phyloP scores from a whole-genome alignment of 352 stramenopile species.

The Detonula confervacea region DNA sequence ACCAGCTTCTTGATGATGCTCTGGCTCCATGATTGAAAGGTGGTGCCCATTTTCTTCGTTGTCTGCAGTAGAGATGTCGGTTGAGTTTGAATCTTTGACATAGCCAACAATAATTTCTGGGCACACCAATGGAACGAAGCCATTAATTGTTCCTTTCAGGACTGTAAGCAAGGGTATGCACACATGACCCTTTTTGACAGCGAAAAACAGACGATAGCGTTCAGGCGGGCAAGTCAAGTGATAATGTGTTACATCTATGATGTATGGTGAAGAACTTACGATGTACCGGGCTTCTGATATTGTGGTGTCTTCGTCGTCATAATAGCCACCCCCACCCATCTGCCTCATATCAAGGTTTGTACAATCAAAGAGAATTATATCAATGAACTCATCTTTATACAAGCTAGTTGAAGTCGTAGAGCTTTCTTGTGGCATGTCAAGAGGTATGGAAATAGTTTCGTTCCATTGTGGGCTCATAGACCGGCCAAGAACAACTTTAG shows the following conservation, averaged over 20 bases:
- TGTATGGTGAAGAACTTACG: slow-evolving; percentile 12
- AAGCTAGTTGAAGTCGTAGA: slow-evolving; percentile 84
- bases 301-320: slow-evolving; percentile 65
- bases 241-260: too few species aligned
- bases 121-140: slow-evolving; percentile 19
- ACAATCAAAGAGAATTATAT: slow-evolving; percentile 90
- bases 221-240: not conserved
- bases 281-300: slow-evolving; percentile 81
- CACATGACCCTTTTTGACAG: slow-evolving; percentile 13
- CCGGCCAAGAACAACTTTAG: slow-evolving; percentile 44
- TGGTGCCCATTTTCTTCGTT: too few species aligned
- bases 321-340: slow-evolving; percentile 62
- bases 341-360: slow-evolving; percentile 79
- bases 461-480: slow-evolving; percentile 88
- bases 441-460: slow-evolving; percentile 90
- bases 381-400: slow-evolving; percentile 85
- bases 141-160: slow-evolving; percentile 30
- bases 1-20: not conserved
- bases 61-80: not conserved
- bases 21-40: slow-evolving; percentile 1
- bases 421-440: slow-evolving; percentile 88
- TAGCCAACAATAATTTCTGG: slow-evolving; percentile 40
- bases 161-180: slow-evolving; percentile 26
- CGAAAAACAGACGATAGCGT: not conserved
- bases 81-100: slow-evolving; percentile 4